phyloP scores from a whole-genome alignment of 1,284 basidiomycete genomes.

The Takashimella tepidaria region DNA sequence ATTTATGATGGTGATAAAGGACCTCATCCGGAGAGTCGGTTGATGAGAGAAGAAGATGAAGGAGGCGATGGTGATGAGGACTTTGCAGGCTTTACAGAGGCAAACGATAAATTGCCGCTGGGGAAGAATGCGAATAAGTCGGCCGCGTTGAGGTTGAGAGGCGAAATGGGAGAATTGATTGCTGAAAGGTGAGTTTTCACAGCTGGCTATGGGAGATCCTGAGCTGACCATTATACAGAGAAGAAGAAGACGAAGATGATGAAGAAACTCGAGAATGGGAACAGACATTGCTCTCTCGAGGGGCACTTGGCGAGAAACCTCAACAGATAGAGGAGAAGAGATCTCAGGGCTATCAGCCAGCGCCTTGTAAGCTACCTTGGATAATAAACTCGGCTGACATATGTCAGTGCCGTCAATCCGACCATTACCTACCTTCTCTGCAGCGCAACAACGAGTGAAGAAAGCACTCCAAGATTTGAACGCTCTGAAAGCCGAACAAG shows the following conservation, averaged over 20 bases:
- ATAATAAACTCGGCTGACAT: slow-evolving; percentile 39
- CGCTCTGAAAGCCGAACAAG: slow-evolving; percentile 32
- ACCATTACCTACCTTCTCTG: slow-evolving; percentile 59
- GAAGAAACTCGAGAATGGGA: slow-evolving; percentile 89
- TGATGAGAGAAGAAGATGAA: slow-evolving; percentile 88
- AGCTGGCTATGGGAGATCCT: too few species aligned
- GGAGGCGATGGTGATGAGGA: slow-evolving; percentile 85
- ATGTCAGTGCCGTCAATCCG: slow-evolving; percentile 52
- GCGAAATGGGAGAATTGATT: slow-evolving; percentile 79
- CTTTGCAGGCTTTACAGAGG: slow-evolving; percentile 82
- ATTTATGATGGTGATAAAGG: slow-evolving; percentile 49
- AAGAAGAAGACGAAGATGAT: slow-evolving; percentile 64
- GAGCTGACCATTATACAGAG: slow-evolving; percentile 50
- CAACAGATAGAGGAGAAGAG: slow-evolving; percentile 13
- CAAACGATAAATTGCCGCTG: slow-evolving; percentile 76
- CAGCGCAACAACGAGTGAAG: slow-evolving; percentile 65
- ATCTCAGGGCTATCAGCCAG: slow-evolving; percentile 64
- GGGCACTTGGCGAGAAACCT: slow-evolving; percentile 3
- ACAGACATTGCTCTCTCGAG: slow-evolving; percentile 37
- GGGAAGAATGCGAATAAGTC: slow-evolving; percentile 76
- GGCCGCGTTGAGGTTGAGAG: slow-evolving; percentile 65
- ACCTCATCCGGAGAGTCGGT: slow-evolving; percentile 81
- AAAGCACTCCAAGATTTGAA: slow-evolving; percentile 57
- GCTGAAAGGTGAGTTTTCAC: slow-evolving; percentile 73
- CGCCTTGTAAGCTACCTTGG: slow-evolving; percentile 54